Conservation (phyloP, 306 rosid genomes). For the Sicyos baderoa region DNA sequence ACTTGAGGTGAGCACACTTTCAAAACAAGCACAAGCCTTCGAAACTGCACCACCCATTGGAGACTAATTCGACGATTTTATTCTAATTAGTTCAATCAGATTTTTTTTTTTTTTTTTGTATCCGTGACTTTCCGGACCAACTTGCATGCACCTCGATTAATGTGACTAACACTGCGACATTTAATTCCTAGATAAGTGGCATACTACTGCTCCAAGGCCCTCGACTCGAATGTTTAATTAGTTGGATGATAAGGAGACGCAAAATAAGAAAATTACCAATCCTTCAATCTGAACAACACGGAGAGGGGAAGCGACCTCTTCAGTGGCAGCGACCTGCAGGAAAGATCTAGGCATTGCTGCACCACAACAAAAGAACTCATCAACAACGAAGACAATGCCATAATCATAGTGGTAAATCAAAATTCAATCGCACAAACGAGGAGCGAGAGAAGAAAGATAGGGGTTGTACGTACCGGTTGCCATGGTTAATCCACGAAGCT, state of each 20-base stretch:
- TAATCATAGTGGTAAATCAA: neutral
- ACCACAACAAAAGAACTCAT: conserved; percentile 17
- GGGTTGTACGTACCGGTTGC: neutral
- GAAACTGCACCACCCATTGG: no score
- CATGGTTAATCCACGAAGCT: conserved; percentile 9
- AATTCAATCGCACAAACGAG: neutral
- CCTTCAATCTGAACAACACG: conserved; percentile 94
- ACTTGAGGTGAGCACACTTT: no score
- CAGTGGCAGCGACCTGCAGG: conserved; percentile 81
- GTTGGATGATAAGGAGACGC: neutral
- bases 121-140: no score
- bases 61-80: no score
- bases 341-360: conserved; percentile 67
- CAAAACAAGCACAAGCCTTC: no score
- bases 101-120: no score
- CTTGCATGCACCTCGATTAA: no score
- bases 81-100: no score
- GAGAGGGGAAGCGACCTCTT: conserved; percentile 81
- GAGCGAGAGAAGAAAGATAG: neutral
- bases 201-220: no score
- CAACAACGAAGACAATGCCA: neutral
- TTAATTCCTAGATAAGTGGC: no score
- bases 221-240: no score
- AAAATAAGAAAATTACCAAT: conserved; percentile 37
- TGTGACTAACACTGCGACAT: no score